phyloP scores from a whole-genome alignment of 192 early-diverging fungal genomes.

The Jimgerdemannia lactiflua region DNA sequence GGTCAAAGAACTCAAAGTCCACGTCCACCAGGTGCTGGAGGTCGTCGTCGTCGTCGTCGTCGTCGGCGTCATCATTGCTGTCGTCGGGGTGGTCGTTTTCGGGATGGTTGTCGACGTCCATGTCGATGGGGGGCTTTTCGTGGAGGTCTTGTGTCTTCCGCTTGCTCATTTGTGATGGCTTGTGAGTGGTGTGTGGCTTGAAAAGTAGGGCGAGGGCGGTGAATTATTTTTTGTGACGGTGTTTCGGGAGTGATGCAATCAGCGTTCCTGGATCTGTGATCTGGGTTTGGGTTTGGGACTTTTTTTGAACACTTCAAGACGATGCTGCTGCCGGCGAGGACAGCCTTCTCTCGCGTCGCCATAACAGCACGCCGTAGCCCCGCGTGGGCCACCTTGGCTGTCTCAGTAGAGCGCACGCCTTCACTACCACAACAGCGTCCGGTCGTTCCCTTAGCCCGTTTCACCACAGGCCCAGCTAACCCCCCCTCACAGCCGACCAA shows the following conservation, averaged over 20 bases:
- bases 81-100: neutral
- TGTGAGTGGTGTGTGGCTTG: neutral
- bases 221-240: too few relatives aligned
- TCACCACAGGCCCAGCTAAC: neutral
- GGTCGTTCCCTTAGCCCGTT: neutral
- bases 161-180: neutral
- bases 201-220: too few relatives aligned
- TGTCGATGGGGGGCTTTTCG: neutral
- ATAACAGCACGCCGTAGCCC: too few relatives aligned
- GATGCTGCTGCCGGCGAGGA: neutral
- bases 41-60: slow-evolving; percentile 3
- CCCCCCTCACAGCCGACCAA: neutral
- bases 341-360: neutral
- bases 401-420: neutral
- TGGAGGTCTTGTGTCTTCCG: neutral
- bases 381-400: neutral
- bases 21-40: slow-evolving; percentile 71
- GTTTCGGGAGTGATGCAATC: too few relatives aligned
- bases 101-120: neutral
- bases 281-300: too few relatives aligned
- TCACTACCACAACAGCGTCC: neutral
- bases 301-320: too few relatives aligned
- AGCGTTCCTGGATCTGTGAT: too few relatives aligned
- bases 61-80: neutral
- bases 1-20: slow-evolving; percentile 96